These are phyloP conservation scores for Dinochytrium kinnereticum DNA, from an alignment of 371 early-diverging fungal species.

Conservation along the genomic window DNA sequence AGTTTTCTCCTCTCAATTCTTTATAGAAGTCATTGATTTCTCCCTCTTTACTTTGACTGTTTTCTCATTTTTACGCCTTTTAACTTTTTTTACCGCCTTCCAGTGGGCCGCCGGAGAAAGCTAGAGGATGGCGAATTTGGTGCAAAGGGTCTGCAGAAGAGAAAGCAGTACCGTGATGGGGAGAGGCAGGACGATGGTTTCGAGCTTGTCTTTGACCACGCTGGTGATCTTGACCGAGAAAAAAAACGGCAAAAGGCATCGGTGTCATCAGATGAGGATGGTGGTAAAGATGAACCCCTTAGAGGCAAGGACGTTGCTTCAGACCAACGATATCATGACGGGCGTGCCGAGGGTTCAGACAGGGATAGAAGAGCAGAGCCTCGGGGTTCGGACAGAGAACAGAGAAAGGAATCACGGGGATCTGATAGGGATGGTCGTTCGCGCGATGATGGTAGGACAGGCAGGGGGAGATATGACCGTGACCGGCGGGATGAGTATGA, in stretches of 20 bases:
- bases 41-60: neutral
- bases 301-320: too few species aligned
- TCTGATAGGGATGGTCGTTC: neutral
- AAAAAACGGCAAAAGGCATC: conserved; percentile 23
- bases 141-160: conserved; percentile 51
- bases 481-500: neutral
- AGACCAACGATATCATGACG: neutral
- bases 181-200: conserved; percentile 38
- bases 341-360: neutral
- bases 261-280: neutral
- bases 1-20: conserved; percentile 8
- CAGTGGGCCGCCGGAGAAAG: conserved; percentile 39
- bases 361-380: neutral
- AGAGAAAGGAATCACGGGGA: neutral
- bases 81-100: conserved; percentile 57
- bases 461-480: neutral
- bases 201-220: conserved; percentile 58
- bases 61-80: conserved; percentile 38
- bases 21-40: conserved; percentile 1
- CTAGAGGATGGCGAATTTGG: conserved; percentile 47
- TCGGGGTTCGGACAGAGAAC: neutral
- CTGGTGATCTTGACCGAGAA: conserved; percentile 45
- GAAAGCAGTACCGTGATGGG: conserved; percentile 56
- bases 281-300: too few species aligned
- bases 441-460: conserved; percentile 5